phyloP scores from a whole-genome alignment of 2,329 filamentous ascomycete species.

The Aspergillus piperis region DNA sequence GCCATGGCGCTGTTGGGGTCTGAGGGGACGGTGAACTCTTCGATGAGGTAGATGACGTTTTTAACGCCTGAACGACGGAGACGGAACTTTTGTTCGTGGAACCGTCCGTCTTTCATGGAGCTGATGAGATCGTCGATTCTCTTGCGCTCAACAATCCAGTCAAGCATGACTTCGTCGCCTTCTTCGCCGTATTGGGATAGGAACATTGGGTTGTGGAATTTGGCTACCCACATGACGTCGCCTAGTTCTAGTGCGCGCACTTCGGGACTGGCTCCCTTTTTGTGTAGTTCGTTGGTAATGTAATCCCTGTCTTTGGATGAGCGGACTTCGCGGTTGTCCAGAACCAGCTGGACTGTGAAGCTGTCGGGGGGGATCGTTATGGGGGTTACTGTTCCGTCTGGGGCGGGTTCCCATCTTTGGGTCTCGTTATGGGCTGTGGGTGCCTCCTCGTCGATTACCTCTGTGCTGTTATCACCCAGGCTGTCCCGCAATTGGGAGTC shows the following conservation, averaged over 20 bases:
- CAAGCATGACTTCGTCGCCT: conserved; percentile 69
- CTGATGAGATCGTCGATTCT: conserved; percentile 75
- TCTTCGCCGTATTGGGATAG: conserved; percentile 58
- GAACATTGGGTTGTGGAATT: conserved; percentile 61
- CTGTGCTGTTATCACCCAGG: neutral
- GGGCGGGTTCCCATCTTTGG: conserved; percentile 7
- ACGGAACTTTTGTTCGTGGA: conserved; percentile 82
- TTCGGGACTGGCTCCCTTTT: conserved; percentile 65
- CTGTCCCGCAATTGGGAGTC: neutral
- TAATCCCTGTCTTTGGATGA: conserved; percentile 74
- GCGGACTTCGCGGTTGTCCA: conserved; percentile 75
- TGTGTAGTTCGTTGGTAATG: conserved; percentile 69
- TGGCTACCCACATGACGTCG: conserved; percentile 78
- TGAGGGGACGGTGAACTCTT: conserved; percentile 66
- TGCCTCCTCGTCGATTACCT: conserved; percentile 11
- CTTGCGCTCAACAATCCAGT: conserved; percentile 81
- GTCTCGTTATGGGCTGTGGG: conserved; percentile 2
- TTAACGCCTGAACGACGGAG: conserved; percentile 70
- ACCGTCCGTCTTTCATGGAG: conserved; percentile 80
- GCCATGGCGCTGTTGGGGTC: conserved; percentile 46
- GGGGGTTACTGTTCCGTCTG: conserved; percentile 51
- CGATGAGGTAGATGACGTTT: conserved; percentile 76
- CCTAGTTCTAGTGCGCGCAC: conserved; percentile 71
- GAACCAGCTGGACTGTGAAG: conserved; percentile 71
- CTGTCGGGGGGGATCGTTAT: conserved; percentile 64